These are phyloP conservation scores for Vitis amurensis DNA, from an alignment of 164 flowering plant genomes.

Conservation along the genomic window DNA sequence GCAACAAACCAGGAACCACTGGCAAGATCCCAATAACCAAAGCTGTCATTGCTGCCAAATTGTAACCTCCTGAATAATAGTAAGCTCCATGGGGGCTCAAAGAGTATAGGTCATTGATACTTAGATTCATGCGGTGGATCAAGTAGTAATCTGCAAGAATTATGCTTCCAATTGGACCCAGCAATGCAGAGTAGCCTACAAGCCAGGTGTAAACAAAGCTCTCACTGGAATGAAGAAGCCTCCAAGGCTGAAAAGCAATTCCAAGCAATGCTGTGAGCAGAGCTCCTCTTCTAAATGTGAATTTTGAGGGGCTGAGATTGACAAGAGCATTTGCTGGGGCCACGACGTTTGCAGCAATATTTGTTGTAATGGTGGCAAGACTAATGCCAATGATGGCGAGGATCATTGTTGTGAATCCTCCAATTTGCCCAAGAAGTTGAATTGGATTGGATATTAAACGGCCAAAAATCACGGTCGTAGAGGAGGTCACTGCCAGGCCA, in stretches of 20 bases:
- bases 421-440: conserved; percentile 64
- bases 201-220: conserved; percentile 95
- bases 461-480: conserved; percentile 79
- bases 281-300: conserved; percentile 78
- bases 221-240: conserved; percentile 77
- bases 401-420: conserved; percentile 49
- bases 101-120: conserved; percentile 56
- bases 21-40: conserved; percentile 72
- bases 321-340: conserved; percentile 93
- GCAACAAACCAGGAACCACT: conserved; percentile 81
- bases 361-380: conserved; percentile 84
- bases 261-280: conserved; percentile 75
- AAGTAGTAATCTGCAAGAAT: conserved; percentile 74
- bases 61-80: conserved; percentile 70
- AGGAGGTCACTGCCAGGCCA: conserved; percentile 85
- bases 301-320: conserved; percentile 71
- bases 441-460: conserved; percentile 76
- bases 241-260: conserved; percentile 88
- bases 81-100: conserved; percentile 55
- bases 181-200: conserved; percentile 79
- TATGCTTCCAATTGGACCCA: conserved; percentile 93
- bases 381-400: conserved; percentile 76
- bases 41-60: conserved; percentile 65
- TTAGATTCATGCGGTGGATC: conserved; percentile 39
- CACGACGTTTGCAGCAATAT: conserved; percentile 88